Conservation (phyloP, 768 basidiomycete genomes). For the Suillus occidentalis region DNA sequence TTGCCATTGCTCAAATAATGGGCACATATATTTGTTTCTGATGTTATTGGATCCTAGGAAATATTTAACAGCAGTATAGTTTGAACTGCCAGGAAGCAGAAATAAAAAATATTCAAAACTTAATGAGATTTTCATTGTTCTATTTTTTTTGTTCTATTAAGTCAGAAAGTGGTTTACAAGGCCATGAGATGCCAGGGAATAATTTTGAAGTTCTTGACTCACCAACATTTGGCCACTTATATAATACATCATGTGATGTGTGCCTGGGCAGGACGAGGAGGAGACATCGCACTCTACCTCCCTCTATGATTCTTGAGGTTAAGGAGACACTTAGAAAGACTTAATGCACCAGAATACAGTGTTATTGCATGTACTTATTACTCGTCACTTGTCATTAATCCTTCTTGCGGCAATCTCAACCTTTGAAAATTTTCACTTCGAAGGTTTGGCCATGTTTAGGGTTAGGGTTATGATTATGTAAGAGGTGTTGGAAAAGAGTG, state of each 20-base stretch:
- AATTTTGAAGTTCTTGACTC: neutral
- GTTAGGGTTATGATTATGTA: too few species aligned
- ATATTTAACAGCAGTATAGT: neutral
- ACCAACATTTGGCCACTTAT: neutral
- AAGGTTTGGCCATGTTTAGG: too few species aligned
- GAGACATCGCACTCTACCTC: neutral
- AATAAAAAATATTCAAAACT: neutral
- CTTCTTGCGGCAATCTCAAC: neutral
- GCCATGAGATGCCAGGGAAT: neutral
- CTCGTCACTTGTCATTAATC: neutral
- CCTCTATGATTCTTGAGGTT: neutral
- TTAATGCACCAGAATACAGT: neutral
- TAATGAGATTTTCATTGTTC: neutral
- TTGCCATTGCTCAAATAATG: conserved; percentile 23
- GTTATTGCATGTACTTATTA: neutral
- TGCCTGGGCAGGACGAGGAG: neutral
- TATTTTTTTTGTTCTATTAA: neutral
- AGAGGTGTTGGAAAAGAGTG: too few species aligned
- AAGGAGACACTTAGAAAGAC: neutral
- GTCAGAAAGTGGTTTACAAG: neutral
- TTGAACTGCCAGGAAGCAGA: neutral
- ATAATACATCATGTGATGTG: neutral
- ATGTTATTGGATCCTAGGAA: neutral
- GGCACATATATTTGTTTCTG: conserved; percentile 1
- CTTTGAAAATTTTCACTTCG: neutral